Conservation (phyloP, 2,329 filamentous ascomycete species). For the Elsinoe necatrix region DNA sequence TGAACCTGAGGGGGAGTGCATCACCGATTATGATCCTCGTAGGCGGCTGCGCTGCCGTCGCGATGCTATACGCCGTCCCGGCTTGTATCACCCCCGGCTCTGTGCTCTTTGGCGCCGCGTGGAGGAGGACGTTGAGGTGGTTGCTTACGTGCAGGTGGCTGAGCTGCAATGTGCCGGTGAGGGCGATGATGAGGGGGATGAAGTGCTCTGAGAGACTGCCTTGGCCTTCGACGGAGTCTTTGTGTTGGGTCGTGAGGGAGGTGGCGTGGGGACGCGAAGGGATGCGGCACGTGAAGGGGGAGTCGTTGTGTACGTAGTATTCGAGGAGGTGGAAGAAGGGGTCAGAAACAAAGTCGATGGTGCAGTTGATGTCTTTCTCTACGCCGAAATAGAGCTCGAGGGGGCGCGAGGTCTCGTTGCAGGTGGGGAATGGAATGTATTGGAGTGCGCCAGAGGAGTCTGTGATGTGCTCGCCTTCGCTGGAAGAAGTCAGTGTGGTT, state of each 20-base stretch:
- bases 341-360: slow-evolving; percentile 66
- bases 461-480: slow-evolving; percentile 46
- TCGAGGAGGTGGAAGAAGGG: slow-evolving; percentile 83
- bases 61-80: slow-evolving; percentile 74
- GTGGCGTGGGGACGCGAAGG: slow-evolving; percentile 60
- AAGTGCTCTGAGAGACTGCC: slow-evolving; percentile 42
- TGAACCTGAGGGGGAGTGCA: slow-evolving; percentile 67
- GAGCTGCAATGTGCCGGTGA: slow-evolving; percentile 80
- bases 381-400: slow-evolving; percentile 81
- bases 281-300: slow-evolving; percentile 82
- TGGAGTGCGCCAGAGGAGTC: slow-evolving; percentile 72
- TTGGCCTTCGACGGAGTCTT: slow-evolving; percentile 27
- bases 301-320: slow-evolving; percentile 97
- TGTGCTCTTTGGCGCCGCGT: slow-evolving; percentile 47
- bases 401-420: slow-evolving; percentile 76
- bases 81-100: slow-evolving; percentile 73
- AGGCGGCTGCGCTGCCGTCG: slow-evolving; percentile 49
- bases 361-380: slow-evolving; percentile 74
- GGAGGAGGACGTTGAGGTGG: slow-evolving; percentile 80
- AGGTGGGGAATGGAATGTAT: slow-evolving; percentile 84
- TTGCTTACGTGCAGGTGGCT: slow-evolving; percentile 87
- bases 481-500: not conserved
- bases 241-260: slow-evolving; percentile 25
- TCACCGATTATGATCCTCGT: slow-evolving; percentile 78
- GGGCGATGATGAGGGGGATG: slow-evolving; percentile 77